These are phyloP conservation scores for Amaranthus palmeri DNA, from an alignment of 148 eudicot species.

Conservation along the genomic window DNA sequence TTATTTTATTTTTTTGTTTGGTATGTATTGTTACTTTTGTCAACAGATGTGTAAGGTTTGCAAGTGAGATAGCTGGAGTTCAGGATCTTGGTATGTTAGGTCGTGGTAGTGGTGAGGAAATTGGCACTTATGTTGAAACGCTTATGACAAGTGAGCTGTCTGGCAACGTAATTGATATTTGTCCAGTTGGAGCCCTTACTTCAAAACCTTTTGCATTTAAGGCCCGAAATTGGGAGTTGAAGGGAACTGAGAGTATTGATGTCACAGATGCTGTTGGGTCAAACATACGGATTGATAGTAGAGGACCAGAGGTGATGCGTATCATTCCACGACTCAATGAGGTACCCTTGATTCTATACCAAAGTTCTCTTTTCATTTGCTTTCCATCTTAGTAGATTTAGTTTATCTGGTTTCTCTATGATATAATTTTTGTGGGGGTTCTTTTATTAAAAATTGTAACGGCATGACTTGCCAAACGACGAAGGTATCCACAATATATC, in stretches of 20 bases:
- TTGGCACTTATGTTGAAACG: constrained; percentile 93
- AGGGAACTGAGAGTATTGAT: constrained; percentile 93
- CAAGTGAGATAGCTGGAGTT: constrained; percentile 88
- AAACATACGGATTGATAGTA: constrained; percentile 90
- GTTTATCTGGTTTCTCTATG: background rate
- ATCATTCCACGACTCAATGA: constrained; percentile 89
- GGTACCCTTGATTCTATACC: constrained; percentile 37
- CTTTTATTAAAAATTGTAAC: background rate
- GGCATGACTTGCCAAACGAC: background rate
- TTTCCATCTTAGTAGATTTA: background rate
- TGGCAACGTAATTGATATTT: constrained; percentile 96
- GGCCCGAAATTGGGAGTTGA: constrained; percentile 99
- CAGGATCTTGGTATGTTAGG: constrained; percentile 99
- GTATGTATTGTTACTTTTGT: background rate
- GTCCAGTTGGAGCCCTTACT: constrained; percentile 98
- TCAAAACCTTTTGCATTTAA: constrained; percentile 98
- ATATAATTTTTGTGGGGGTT: background rate
- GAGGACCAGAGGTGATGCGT: constrained; percentile 99
- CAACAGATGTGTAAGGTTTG: constrained; percentile 92
- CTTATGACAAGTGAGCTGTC: constrained; percentile 99
- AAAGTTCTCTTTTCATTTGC: background rate
- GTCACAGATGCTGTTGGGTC: constrained; percentile 98
- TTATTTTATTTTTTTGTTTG: background rate
- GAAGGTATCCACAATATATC: background rate
- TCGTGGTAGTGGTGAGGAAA: constrained; percentile 99